Percentiles rank a stretch among this genome's conserved stretches.
These are phyloP conservation scores for Candida sp. DNA, from an alignment of 1,139 yeast species.

Conservation along the genomic window DNA sequence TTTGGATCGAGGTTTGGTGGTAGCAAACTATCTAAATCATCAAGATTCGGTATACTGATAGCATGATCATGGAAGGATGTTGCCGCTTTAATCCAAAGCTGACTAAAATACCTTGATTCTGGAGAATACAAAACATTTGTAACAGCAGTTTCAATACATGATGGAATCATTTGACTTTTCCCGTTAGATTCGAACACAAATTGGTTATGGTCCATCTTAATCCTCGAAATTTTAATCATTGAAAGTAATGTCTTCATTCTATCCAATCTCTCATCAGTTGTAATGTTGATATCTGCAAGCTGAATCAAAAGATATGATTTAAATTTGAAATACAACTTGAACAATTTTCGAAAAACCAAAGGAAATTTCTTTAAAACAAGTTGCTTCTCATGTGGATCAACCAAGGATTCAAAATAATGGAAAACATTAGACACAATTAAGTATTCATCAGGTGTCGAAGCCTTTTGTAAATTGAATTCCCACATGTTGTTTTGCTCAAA, in stretches of 20 bases:
- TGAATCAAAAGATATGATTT: conserved; percentile 64
- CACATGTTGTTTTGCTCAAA: conserved; percentile 53
- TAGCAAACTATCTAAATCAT: conserved; percentile 33
- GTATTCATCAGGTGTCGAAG: conserved; percentile 48
- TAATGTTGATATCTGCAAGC: conserved; percentile 55
- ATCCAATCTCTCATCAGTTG: conserved; percentile 59
- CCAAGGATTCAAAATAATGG: conserved; percentile 62
- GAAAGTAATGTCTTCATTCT: conserved; percentile 70
- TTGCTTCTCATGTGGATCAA: conserved; percentile 38
- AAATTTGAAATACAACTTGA: conserved; percentile 66
- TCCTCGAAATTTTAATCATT: conserved; percentile 61
- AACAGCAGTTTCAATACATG: conserved; percentile 82
- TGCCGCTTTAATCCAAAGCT: conserved; percentile 63
- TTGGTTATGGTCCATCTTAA: conserved; percentile 67
- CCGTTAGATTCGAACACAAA: conserved; percentile 47
- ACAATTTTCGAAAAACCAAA: conserved; percentile 60
- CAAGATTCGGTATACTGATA: conserved; percentile 14
- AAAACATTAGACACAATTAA: conserved; percentile 68
- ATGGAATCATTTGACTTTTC: conserved; percentile 54
- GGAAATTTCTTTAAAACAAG: conserved; percentile 60
- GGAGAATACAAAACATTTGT: conserved; percentile 76
- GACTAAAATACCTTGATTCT: conserved; percentile 67
- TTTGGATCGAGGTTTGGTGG: conserved; percentile 24
- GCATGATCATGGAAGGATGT: conserved; percentile 19
- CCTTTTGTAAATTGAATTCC: conserved; percentile 48